Base-by-base conservation (phyloP, 2,329 filamentous ascomycete species). In the Aspergillaceae sp. region DNA sequence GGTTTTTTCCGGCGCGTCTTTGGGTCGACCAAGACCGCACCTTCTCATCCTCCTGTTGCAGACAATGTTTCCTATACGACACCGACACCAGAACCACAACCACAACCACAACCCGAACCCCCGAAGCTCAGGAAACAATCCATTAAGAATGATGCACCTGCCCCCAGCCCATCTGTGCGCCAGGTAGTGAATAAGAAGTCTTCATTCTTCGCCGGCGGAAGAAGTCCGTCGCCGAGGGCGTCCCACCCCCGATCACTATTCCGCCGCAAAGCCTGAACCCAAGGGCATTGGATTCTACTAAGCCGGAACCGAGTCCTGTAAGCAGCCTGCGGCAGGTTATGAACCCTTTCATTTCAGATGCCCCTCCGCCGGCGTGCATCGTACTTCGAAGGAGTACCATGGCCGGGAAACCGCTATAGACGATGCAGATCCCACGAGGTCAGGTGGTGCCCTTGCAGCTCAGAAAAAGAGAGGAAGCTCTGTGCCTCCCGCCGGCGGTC, bases 1-100 rank as follows among this genome's bases (percentile, higher is more conserved):
- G 90, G 92, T 19, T 97, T 98, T 72, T 97, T 97, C 72, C 82
- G 88, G 57, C 82, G 91, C 52, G 86, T 97, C 35, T 97, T 97
- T 71, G 87, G 85, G 35, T 85, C 83, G 7, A 80, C 85, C 33
- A 86, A 77, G 61, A 77, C 69, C 42, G 74, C 64, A 4, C 7
- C 28, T 52, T 50, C 58, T 19, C 19, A 19, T 19, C 19, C 19
- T 19, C 19, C 19, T 19, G 19, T 19, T 2, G 19, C 19, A 19
- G 19, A 19, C 19, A 19, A 19, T 19, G 1, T 19, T 19, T 19
- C 19, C 19, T 19, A 19, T 19, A 19, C 19, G 19, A 19, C 19
- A 1, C 19, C 19, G 19, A 19, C 19, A 19, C 19, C 19, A 19
- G 19, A 19, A 19, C 19, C 19, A 19, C 19, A 19, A 19, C 19